Percentiles rank a stretch among this genome's conserved stretches.
These are phyloP conservation scores for Cyberlindnera sargentensis DNA, from an alignment of 805 yeast species.

Conservation along the genomic window DNA sequence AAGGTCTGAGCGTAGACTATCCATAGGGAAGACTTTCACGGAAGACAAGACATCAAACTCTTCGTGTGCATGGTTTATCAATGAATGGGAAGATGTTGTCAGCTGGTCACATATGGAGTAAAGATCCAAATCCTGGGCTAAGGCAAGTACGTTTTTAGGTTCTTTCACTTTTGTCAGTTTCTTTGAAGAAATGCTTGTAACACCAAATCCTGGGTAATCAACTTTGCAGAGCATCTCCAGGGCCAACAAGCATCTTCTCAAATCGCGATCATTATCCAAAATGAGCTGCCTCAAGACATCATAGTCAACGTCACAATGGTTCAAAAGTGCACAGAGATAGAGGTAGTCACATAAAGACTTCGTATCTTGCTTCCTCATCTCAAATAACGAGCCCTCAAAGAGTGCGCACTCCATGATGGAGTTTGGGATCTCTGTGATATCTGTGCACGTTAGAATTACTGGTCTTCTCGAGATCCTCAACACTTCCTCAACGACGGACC, in stretches of 20 bases:
- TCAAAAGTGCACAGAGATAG: conserved; percentile 31
- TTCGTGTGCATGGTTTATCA: conserved; percentile 7
- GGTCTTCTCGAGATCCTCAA: conserved; percentile 62
- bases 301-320: conserved; percentile 29
- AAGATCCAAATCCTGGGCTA: not conserved
- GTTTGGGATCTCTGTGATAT: conserved; percentile 39
- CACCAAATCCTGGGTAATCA: not conserved
- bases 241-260: conserved; percentile 39
- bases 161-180: not conserved
- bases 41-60: conserved; percentile 31
- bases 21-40: conserved; percentile 29
- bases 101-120: conserved; percentile 12
- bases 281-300: conserved; percentile 26
- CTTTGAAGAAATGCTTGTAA: not conserved
- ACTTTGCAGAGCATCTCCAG: conserved; percentile 36
- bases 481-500: conserved; percentile 63
- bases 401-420: conserved; percentile 38
- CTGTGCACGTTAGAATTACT: conserved; percentile 57
- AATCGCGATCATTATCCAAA: conserved; percentile 28
- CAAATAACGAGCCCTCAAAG: conserved; percentile 34
- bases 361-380: conserved; percentile 17
- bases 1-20: conserved; percentile 23
- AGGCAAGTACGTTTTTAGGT: not conserved
- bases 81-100: conserved; percentile 6
- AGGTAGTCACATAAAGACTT: conserved; percentile 30